Conservation (phyloP, 208 protist genomes). For the Leishmania braziliensis region DNA sequence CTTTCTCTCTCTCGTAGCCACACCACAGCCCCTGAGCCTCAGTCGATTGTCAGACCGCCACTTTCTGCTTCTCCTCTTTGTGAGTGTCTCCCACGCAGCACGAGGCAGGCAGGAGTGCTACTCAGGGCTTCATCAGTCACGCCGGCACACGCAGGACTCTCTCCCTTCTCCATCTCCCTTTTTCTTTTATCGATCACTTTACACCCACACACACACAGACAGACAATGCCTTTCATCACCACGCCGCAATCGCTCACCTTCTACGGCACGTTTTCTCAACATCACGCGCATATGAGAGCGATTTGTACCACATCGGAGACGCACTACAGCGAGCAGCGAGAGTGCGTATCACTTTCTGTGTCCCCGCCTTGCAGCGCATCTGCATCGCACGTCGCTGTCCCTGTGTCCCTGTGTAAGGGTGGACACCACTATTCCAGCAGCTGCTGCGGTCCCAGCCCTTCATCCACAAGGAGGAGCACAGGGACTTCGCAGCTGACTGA, state of each 20-base stretch:
- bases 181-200: neutral
- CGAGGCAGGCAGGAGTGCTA: neutral
- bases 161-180: neutral
- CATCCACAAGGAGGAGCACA: neutral
- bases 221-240: neutral
- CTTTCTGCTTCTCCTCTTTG: neutral
- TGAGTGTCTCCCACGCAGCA: neutral
- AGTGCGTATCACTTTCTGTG: neutral
- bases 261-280: slow-evolving; percentile 13
- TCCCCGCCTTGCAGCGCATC: neutral
- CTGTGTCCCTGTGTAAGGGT: neutral
- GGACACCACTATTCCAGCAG: neutral
- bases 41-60: neutral
- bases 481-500: neutral
- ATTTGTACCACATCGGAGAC: neutral
- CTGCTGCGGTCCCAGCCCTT: neutral
- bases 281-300: neutral
- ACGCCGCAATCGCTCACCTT: slow-evolving; percentile 3
- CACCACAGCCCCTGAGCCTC: neutral
- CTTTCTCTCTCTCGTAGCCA: neutral
- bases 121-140: no score
- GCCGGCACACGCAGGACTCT: neutral
- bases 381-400: neutral
- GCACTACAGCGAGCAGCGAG: neutral
- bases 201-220: neutral